A percentile compares a stretch with the other conserved stretches of the same genome.
Evolutionary conservation across 768 basidiomycete genomes (phyloP).

Genomic region (Hericium coralloides): DNA sequence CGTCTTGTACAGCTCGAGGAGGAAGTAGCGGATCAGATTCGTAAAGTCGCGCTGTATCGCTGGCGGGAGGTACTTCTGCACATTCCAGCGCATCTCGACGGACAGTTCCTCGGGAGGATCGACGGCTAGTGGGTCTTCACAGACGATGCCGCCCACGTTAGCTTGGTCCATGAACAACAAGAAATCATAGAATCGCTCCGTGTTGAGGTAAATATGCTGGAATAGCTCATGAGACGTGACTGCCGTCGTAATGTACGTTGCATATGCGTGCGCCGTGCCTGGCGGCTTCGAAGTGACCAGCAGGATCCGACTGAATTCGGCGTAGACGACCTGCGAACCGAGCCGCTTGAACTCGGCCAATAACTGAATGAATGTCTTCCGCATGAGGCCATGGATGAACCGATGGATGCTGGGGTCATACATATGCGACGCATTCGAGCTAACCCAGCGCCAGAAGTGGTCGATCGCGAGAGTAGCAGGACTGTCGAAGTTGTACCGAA

Average conservation of each 20-base stretch:
- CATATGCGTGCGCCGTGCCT: constrained; percentile 90
- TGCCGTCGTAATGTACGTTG: constrained; percentile 89
- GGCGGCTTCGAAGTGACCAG: constrained; percentile 94
- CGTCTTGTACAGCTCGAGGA: constrained; percentile 75
- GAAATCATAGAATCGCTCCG: constrained; percentile 88
- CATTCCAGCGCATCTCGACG: constrained; percentile 89
- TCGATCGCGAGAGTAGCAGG: constrained; percentile 69
- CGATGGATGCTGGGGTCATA: constrained; percentile 90
- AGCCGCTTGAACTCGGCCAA: constrained; percentile 94
- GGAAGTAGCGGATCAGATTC: constrained; percentile 67
- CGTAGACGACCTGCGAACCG: constrained; percentile 88
- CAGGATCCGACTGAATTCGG: constrained; percentile 85
- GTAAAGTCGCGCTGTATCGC: constrained; percentile 75
- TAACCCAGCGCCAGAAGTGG: constrained; percentile 98
- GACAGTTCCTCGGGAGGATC: constrained; percentile 62
- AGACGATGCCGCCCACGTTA: constrained; percentile 86
- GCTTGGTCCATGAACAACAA: constrained; percentile 93
- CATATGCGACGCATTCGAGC: constrained; percentile 74
- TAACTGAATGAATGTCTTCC: constrained; percentile 94
- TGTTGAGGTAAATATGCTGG: constrained; percentile 81
- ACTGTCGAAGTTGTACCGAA: constrained; percentile 55
- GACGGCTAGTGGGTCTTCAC: constrained; percentile 63
- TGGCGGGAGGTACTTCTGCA: constrained; percentile 78
- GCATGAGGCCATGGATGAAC: constrained; percentile 93
- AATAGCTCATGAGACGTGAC: constrained; percentile 94